Evolutionary conservation across 805 yeast genomes (phyloP).

Genomic region (Wickerhamiella slavikovae): DNA sequence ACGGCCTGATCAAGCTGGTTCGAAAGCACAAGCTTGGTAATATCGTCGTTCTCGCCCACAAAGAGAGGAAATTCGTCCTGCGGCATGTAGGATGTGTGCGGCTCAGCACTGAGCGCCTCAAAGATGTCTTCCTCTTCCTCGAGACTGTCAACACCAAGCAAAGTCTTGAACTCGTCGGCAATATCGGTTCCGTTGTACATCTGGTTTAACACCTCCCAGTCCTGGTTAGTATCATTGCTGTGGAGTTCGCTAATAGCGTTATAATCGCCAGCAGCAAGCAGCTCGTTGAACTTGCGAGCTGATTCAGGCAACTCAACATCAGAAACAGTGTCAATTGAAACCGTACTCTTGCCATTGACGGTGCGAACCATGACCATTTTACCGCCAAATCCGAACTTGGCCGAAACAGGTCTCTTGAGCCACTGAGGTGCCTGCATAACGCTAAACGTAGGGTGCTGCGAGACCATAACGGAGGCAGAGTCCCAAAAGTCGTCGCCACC

Average conservation of each 20-base stretch:
- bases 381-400: conserved; percentile 86
- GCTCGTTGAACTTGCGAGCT: conserved; percentile 13
- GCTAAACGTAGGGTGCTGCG: conserved; percentile 38
- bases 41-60: conserved; percentile 12
- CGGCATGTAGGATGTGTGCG: conserved; percentile 14
- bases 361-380: conserved; percentile 36
- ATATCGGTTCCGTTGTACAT: conserved; percentile 6
- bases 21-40: conserved; percentile 31
- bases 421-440: conserved; percentile 74
- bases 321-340: conserved; percentile 24
- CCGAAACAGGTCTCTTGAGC: conserved; percentile 57
- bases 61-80: conserved; percentile 16
- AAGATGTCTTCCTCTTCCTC: conserved; percentile 18
- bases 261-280: conserved; percentile 1
- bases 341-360: conserved; percentile 22
- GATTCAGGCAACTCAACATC: conserved; percentile 19
- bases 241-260: conserved; percentile 8
- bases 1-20: conserved; percentile 54
- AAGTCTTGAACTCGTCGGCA: too few relatives aligned
- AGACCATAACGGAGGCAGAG: conserved; percentile 19
- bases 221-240: conserved; percentile 22
- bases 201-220: conserved; percentile 18
- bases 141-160: conserved; percentile 7
- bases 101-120: conserved; percentile 11
- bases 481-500: conserved; percentile 75